phyloP scores from a whole-genome alignment of 768 basidiomycete genomes.

The Stropharia rugosoannulata region DNA sequence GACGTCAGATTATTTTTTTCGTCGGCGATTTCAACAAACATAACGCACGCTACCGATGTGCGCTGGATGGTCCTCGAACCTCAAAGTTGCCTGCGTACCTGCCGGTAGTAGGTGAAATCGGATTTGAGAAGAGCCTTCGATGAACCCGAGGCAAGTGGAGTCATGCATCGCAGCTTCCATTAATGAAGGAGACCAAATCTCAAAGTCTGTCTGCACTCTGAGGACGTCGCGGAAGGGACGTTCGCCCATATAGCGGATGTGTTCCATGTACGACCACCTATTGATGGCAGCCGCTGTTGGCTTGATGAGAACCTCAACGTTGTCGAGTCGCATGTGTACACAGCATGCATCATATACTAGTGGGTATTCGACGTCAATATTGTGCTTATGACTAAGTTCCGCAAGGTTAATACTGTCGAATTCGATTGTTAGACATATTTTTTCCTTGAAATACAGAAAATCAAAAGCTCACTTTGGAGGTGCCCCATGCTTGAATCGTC shows the following conservation, averaged over 20 bases:
- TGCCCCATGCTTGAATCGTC: constrained; percentile 29
- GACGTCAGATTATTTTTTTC: background rate
- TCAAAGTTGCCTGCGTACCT: constrained; percentile 22
- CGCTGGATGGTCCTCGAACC: constrained; percentile 31
- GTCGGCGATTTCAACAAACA: constrained; percentile 3
- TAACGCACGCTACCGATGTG: constrained; percentile 12
- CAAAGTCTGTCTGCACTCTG: constrained; percentile 35
- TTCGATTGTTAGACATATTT: constrained; percentile 27
- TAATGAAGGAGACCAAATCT: constrained; percentile 32
- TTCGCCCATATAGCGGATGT: background rate
- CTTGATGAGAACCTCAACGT: constrained; percentile 20
- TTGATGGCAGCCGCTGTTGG: constrained; percentile 12
- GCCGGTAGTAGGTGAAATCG: constrained; percentile 16
- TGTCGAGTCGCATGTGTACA: constrained; percentile 22
- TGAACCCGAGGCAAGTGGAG: constrained; percentile 15
- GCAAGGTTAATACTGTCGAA: constrained; percentile 14
- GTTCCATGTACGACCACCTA: constrained; percentile 2
- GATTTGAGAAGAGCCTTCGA: constrained; percentile 10
- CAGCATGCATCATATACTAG: constrained; percentile 19
- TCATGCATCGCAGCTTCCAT: constrained; percentile 15
- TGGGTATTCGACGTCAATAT: constrained; percentile 13
- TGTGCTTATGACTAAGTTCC: constrained; percentile 23
- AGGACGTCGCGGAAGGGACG: constrained; percentile 28
- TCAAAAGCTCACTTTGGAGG: constrained; percentile 17
- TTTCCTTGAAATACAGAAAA: background rate